Base-by-base conservation (phyloP, 139 green algal species). In the Asterochloris erici region DNA sequence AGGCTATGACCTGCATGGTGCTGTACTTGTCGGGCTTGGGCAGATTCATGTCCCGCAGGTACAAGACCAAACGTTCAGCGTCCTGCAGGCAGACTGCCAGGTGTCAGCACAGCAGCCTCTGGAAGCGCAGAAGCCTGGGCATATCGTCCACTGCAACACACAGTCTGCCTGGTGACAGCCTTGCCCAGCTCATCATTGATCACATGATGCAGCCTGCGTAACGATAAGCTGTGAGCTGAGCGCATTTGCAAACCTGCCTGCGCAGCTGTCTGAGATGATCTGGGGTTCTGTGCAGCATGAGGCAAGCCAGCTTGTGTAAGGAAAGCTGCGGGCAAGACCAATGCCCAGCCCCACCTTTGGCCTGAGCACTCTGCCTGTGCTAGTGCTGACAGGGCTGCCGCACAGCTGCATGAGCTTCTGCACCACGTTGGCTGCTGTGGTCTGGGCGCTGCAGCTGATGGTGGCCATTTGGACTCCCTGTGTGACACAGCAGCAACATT, bases 321-420 rank as follows among this genome's bases (percentile, higher is more conserved):
- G 38, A 2, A 54, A 54, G 38, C 38, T 54, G 6, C 6, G 38
- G 38, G 38, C 38, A 54, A 54, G 38, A 54, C 38, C 38, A 54
- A 10, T 2, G 6, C 2, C 38, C 38, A 29, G 14, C 29, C 54
- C 38, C 29, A 82, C 78, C 28, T 74, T 82, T 9, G 92, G 92
- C 17, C 89, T 85, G 83, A 97, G 82, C 70, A 91, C 89, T 68
- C 91, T 89, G 74, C 91, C 91, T 21, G 66, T 87, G 79, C 81
- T 91, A 62, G 88, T 94, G 23, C 85, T 93, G 17, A 93, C 89
- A 12, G 93, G 91, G 85, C 92, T 92, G 76, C 92, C 93, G 77
- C 93, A 97, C 61, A 91, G 84, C 82, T 94, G 91, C 81, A 90
- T 84, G 66, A 97, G 85, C 88, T 95, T 96, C 73, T 95, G 90